Base-by-base conservation (phyloP, 192 early-diverging fungal species). In the Coemansia sp. region DNA sequence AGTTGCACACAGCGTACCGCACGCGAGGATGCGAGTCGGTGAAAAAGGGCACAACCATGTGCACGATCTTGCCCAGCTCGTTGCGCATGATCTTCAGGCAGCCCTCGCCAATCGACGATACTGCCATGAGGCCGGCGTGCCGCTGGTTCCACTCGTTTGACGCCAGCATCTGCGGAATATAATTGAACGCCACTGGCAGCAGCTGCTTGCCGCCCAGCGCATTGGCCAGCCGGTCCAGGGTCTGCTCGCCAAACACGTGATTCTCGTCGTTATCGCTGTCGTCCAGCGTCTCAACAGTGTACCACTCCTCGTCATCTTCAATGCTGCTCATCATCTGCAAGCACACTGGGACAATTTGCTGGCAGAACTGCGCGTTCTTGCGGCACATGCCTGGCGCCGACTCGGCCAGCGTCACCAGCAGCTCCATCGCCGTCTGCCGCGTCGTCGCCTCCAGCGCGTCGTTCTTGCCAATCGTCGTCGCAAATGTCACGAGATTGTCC, bases 101-200 rank as follows among this genome's bases (percentile, higher is more conserved):
- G 25, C 98, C 98, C 81, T 99, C 98, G 52, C 91, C 96, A 65
- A 99, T 95, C 53, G 94, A 91, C 22, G 94, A 95, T 38, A 99
- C 90, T 26, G 94, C 92, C 85, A 96, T 88, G 40, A 99, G 83
- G 26, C 88, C 95, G 21, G 95, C 95, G 66, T 97, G 93, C 20
- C 95, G 88, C 72, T 90, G 85, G 64, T 86, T 82, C 98, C 98
- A 99, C 54, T 91, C 87, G 42, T 78, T 72, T 23, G 91, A 90
- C 17, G 76, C 79, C 21, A 99, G 86, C 91, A 97, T 89, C 59
- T 87, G 74, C 62, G 95, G 96, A 64, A 99, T 96, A 56, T 87
- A 85, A 25, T 83, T 78, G 80, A 98, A 99, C 21, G 92, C 85
- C 56, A 89, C 84, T 4, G 94, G 93, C 54, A 99, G 82, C 58